Base-by-base conservation (phyloP, 176 grass and related monocot species). In the Miscanthus lutarioriparius region DNA sequence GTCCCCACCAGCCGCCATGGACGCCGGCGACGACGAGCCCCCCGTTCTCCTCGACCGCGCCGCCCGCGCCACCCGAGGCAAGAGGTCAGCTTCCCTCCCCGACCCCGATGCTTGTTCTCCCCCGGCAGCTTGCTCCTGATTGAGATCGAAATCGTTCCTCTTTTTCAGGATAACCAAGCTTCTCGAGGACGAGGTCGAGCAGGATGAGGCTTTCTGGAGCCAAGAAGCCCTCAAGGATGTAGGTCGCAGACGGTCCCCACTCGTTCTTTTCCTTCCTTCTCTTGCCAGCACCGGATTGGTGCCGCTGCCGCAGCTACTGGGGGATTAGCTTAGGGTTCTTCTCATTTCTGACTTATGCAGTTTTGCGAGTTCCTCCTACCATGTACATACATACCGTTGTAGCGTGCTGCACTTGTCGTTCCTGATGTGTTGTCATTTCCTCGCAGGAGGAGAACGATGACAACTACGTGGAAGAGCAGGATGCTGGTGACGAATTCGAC, bases 171-270 rank as follows among this genome's bases (percentile, higher is more conserved):
- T 98, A 87, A 92, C 83, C 54, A 98, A 92, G 78, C 89, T 95
- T 6, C 44, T 98, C 70, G 89, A 98, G 81, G 91, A 92, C 43
- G 91, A 95, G 73, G 2, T 89, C 25, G 93, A 98, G 81, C 78
- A 90, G 36, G 96, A 95, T 17, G 96, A 98, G 16, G 26, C 72
- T 3, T 98, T 98, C 78, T 95, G 96, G 96, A 94, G 85, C 48
- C 96, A 98, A 48, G 91, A 89, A 3, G 93, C 96, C 53, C 93
- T 98, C 75, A 88, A 83, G 64, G 96, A 98, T 66, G 96, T 97
- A 64, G 3, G 10, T 41, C 9, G 0, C 64, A 14, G 9, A 0
- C 64, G 11, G 4, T 37, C 38, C 61, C 15, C 15, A 30, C 15
- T 36, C 54, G 1, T 26, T 2, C 4, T 27, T 27, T 27, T 33